Percentiles rank a stretch among this genome's conserved stretches.
Evolutionary conservation across 2,329 filamentous ascomycete genomes (phyloP).

Genomic region (Trichoderma sp.): DNA sequence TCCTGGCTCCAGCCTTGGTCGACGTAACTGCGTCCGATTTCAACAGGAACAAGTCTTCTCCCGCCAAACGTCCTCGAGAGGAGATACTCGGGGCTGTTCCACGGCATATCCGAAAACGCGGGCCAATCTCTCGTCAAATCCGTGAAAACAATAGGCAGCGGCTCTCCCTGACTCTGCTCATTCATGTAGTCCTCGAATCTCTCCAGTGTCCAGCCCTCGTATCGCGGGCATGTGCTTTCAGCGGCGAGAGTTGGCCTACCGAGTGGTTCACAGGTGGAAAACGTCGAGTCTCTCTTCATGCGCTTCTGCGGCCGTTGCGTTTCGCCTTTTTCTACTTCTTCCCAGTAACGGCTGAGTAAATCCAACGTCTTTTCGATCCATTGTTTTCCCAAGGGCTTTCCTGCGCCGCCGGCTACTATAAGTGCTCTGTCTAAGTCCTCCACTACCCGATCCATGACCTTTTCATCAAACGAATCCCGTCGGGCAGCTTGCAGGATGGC

Average conservation of each 20-base stretch:
- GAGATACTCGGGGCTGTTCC: constrained; percentile 73
- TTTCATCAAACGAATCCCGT: constrained; percentile 17
- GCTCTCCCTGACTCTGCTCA: constrained; percentile 35
- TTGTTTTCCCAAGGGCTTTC: constrained; percentile 43
- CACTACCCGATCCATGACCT: constrained; percentile 54
- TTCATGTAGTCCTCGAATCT: constrained; percentile 61
- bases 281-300: constrained; percentile 19
- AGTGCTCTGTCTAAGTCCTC: constrained; percentile 69
- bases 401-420: constrained; percentile 67
- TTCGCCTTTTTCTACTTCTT: neutral
- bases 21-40: constrained; percentile 83
- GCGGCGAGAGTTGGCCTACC: constrained; percentile 28
- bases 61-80: constrained; percentile 71
- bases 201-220: constrained; percentile 49
- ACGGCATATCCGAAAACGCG: constrained; percentile 63
- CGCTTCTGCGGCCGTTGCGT: constrained; percentile 26
- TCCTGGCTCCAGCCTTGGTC: constrained; percentile 81
- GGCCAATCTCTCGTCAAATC: constrained; percentile 68
- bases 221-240: constrained; percentile 27
- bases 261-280: constrained; percentile 31
- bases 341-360: constrained; percentile 36
- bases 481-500: constrained; percentile 27
- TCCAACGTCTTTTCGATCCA: constrained; percentile 53
- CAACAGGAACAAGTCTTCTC: constrained; percentile 76
- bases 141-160: constrained; percentile 66